Base-by-base conservation (phyloP, 2,329 filamentous ascomycete genomes). In the Colletotrichum liriopes region DNA sequence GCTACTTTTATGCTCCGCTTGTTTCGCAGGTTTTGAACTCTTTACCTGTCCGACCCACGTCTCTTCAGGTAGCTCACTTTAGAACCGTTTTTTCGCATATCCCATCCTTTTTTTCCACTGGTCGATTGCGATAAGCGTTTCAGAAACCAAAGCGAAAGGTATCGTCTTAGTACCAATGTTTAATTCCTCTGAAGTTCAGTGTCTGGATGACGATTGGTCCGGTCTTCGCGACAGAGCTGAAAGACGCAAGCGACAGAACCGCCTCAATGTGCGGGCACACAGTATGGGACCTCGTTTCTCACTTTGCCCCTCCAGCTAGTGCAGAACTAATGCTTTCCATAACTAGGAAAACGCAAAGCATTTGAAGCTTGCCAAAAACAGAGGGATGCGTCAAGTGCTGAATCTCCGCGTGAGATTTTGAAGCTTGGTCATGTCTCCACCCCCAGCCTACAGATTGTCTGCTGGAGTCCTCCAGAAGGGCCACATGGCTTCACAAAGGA, bases 251-350 rank as follows among this genome's bases (percentile, higher is more conserved):
- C 75, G 76, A 67, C 80, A 83, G 71, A 82, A 79, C 41, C 77
- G 80, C 51, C 73, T 83, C n/a, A 78, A 82, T 71, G 79, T 81
- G 45, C 76, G 81, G 70, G 79, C 80, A 3, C 78, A 80, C 74
- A 77, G 81, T 82, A 78, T 61, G 79, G 74, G 39, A 32, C 32
- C 41, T 1, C 20, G 12, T 1, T 8, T 16, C 2, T 23, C 14
- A 20, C 26, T 61, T 14, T 14, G 14, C 3, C 5, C 18, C 14
- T 8, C 11, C 7, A 60, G 32, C 3, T 7, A 52, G 29, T 2
- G 8, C 16, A 9, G 2, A 14, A 4, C 51, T 55, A 1, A 65
- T 12, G 12, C 26, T 32, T 11, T 26, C 16, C n/a, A 23, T 29
- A 32, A 32, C 6, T 32, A 76, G 70, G 68, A 32, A 66, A 64